Evolutionary conservation across 1,284 basidiomycete species (phyloP).

Genomic region (Ganoderma boninense): DNA sequence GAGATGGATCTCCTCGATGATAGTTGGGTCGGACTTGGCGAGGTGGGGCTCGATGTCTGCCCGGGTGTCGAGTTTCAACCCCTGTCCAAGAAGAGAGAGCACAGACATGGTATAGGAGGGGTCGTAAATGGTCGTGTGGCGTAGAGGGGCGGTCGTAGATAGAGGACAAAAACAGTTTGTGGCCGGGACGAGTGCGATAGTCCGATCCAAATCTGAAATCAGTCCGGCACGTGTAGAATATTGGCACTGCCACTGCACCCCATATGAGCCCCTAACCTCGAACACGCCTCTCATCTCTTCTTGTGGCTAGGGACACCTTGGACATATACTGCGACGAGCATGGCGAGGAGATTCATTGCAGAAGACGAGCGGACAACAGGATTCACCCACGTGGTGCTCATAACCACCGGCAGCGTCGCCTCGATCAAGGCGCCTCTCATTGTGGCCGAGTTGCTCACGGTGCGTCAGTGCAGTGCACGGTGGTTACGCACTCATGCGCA

Average conservation of each 20-base stretch:
- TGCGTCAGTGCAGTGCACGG: slow-evolving; percentile 48
- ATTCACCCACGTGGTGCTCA: slow-evolving; percentile 78
- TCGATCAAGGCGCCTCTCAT: slow-evolving; percentile 94
- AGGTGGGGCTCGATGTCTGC: slow-evolving; percentile 86
- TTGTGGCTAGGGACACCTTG: background rate
- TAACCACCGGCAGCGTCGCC: slow-evolving; percentile 93
- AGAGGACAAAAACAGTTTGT: slow-evolving; percentile 10
- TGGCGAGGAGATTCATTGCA: slow-evolving; percentile 35
- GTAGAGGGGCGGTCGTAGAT: slow-evolving; percentile 20
- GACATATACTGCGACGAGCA: background rate
- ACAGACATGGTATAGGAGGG: slow-evolving; percentile 37
- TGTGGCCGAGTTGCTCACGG: slow-evolving; percentile 76
- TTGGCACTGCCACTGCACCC: slow-evolving; percentile 25
- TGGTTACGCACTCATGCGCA: slow-evolving; percentile 5
- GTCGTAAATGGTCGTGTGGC: background rate
- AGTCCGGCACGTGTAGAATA: slow-evolving; percentile 26
- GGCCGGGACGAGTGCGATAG: slow-evolving; percentile 15
- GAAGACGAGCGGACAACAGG: slow-evolving; percentile 44
- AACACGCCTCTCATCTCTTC: too few species aligned
- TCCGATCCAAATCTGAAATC: slow-evolving; percentile 24
- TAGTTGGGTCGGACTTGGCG: slow-evolving; percentile 67
- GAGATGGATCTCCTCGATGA: slow-evolving; percentile 90
- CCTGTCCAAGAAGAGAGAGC: slow-evolving; percentile 76
- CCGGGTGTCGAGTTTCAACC: slow-evolving; percentile 85
- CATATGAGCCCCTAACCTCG: slow-evolving; percentile 22